Evolutionary conservation across 805 yeast species (phyloP), one percentile per base, ranked within the genome.

Genomic region (Lachancea waltii): DNA sequence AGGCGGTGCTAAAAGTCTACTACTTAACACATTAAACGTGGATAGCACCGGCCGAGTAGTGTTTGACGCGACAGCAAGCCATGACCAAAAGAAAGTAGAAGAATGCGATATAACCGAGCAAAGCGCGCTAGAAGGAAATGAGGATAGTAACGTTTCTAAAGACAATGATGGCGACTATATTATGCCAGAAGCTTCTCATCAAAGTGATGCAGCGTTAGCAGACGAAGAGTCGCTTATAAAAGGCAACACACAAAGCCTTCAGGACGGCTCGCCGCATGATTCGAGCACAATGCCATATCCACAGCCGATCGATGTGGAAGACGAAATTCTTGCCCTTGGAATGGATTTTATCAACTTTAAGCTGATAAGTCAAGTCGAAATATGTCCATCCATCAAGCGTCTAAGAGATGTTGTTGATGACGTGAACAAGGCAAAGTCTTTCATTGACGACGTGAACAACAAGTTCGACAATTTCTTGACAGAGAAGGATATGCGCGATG

Each of bases 1-100:
- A 62, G 89, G 89, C 27, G 90, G 92, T 3, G 80, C 90, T 6
- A 82, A 79, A 51, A 75, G 84, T 42, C 63, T 83, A 35, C 58
- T 82, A 30, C 54, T 80, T 44, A 82, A 82, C 45, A 74, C 84
- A 0, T 66, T 82, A 31, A 67, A 68, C 43, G 65, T 77, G 11
- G 80, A 81, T 48, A 40, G 56, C 1, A 50, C 69, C 1, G 75
- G 77, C 0, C 60, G 81, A 48, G 77, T 82, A 3, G 74, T 80
- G 2, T 81, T 82, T 51, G 90, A 79, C 51, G 85, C 85, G 19
- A 65, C 64, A 6, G 54, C 60, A 7, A 42, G 32, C 17, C 35
- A 42, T 21, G 13, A 13, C 26, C 26, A 23, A 23, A 28, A 33
- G 38, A 33, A 23, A 3, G 20, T 13, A 20, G 22, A 13, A 5